Base-by-base conservation (phyloP, 306 rosid genomes). In the Vigna angularis region DNA sequence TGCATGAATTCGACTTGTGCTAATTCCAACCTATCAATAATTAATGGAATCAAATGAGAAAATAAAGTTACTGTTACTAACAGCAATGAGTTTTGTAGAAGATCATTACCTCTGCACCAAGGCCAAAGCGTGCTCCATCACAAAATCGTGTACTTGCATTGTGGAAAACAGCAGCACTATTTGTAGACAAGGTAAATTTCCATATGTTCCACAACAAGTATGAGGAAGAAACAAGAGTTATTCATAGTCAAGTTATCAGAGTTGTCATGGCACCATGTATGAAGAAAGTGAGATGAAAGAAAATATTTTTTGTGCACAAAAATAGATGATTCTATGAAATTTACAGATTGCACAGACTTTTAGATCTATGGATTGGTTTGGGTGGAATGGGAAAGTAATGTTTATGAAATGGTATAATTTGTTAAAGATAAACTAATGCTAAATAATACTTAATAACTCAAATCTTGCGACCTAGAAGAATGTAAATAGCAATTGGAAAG, bases 101-200 rank as follows among this genome's bases (percentile, higher is more conserved):
- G 74, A 74, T 12, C 16, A 72, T 55, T 79, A 89, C 98, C 97
- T 90, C 97, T 77, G 97, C 97, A 15, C 91, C 93, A 42, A 91
- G 91, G 38, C 96, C 96, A 67, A 91, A 92, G 40, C 90, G 97
- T 9, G 96, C 88, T 75, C 96, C 97, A 69, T 91, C 93, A 51
- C 90, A 87, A 73, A 90, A 92, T 53, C 93, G 66, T 24, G 95
- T 86, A 74, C 95, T 92, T 78, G 93, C 95, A 83, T 94, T 94
- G 78, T 90, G 97, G 84, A 91, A 88, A 38, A 92, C 86, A 16
- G 96, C 98, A 81, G 95, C 95, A 53, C 98, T 92, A 85, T 70
- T 76, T 64, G 76, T 51, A 75, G 3, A 73, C 32, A 73, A 18
- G 64, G 5, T 36, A 66, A 28, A 52, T 36, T 61, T 38, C 5